phyloP scores from a whole-genome alignment of 768 basidiomycete genomes.

The Imleria badia region DNA sequence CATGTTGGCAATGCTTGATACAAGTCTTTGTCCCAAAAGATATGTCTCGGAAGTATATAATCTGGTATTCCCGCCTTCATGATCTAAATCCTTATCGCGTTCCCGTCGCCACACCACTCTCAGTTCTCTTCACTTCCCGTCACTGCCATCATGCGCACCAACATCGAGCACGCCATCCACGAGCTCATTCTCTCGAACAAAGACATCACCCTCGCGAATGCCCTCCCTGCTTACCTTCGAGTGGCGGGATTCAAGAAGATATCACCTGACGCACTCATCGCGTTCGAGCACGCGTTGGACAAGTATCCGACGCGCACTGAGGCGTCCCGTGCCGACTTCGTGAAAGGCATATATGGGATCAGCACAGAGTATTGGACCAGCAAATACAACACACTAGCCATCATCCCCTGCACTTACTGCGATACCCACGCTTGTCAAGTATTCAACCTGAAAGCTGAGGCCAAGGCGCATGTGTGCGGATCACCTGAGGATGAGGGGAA shows the following conservation, averaged over 20 bases:
- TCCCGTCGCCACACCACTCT: background rate
- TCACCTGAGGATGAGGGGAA: background rate
- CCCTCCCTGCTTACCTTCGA: constrained; percentile 8
- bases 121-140: background rate
- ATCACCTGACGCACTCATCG: constrained; percentile 7
- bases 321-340: constrained; percentile 3
- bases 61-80: background rate
- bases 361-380: constrained; percentile 7
- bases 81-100: background rate
- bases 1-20: background rate
- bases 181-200: constrained; percentile 4
- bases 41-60: constrained; percentile 3
- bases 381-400: background rate
- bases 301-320: constrained; percentile 10
- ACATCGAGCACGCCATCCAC: constrained; percentile 12
- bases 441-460: background rate
- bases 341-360: background rate
- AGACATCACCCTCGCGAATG: constrained; percentile 8
- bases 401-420: background rate
- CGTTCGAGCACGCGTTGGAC: constrained; percentile 17
- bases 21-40: constrained; percentile 8
- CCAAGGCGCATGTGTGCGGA: background rate
- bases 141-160: constrained; percentile 10
- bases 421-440: background rate
- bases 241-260: constrained; percentile 12